Conservation (phyloP, 2,329 filamentous ascomycete species). For the Alternaria alternata region DNA sequence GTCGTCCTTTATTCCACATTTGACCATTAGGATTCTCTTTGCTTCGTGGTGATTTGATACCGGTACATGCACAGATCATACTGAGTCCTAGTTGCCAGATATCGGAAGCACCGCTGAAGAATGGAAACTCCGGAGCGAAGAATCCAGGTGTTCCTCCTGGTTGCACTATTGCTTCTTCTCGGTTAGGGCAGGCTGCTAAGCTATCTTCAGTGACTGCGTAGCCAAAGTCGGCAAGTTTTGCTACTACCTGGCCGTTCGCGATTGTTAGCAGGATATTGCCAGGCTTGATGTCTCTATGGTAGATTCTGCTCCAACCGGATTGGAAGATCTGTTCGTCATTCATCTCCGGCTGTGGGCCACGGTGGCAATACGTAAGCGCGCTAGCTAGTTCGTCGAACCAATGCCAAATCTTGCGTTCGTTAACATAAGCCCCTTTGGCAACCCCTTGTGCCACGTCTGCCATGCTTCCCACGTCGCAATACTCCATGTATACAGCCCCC, state of each 20-base stretch:
- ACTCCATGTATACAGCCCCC: conserved; percentile 27
- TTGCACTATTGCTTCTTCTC: neutral
- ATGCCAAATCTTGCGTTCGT: conserved; percentile 24
- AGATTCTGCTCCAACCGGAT: conserved; percentile 22
- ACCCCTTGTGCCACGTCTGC: neutral
- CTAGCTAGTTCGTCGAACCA: conserved; percentile 24
- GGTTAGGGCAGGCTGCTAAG: neutral
- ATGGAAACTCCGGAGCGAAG: conserved; percentile 26
- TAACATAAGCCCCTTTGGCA: neutral
- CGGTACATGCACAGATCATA: conserved; percentile 24
- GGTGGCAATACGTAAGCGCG: conserved; percentile 23
- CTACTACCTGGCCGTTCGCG: conserved; percentile 15
- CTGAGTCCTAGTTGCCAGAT: conserved; percentile 27
- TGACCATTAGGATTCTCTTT: conserved; percentile 3
- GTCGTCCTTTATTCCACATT: conserved; percentile 10
- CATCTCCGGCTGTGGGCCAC: conserved; percentile 15
- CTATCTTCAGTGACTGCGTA: conserved; percentile 16
- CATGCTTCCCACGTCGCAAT: conserved; percentile 20
- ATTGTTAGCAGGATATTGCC: conserved; percentile 27
- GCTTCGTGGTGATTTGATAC: conserved; percentile 10
- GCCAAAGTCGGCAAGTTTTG: conserved; percentile 32
- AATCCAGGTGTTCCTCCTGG: conserved; percentile 18
- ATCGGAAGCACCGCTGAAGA: conserved; percentile 19
- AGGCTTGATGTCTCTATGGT: conserved; percentile 31
- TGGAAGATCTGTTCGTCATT: conserved; percentile 10